phyloP scores from a whole-genome alignment of 257 asterid species.

The Rhazya stricta region DNA sequence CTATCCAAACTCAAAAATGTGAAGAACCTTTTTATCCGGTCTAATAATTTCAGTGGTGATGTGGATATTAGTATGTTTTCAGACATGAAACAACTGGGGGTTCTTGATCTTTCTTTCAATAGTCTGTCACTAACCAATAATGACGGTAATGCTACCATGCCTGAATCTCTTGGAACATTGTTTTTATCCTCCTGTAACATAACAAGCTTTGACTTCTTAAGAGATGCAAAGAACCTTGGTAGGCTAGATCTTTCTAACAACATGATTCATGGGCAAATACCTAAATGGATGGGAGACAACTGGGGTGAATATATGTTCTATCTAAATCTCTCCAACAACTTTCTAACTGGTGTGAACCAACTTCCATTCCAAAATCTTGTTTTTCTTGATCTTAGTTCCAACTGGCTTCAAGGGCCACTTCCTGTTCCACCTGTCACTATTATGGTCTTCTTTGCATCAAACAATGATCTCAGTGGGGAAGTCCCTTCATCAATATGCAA shows the following conservation, averaged over 20 bases:
- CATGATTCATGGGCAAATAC: slow-evolving; percentile 6
- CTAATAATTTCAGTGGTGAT: slow-evolving; percentile 24
- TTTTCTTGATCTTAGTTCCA: slow-evolving; percentile 14
- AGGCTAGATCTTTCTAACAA: slow-evolving; percentile 12
- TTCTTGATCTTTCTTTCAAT: slow-evolving; percentile 23
- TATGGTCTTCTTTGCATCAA: slow-evolving; percentile 5
- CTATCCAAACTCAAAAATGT: slow-evolving; percentile 20
- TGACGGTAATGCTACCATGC: background rate
- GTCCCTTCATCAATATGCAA: slow-evolving; percentile 20
- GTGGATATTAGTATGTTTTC: slow-evolving; percentile 21
- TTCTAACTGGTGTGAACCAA: background rate
- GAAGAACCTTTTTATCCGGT: slow-evolving; percentile 11
- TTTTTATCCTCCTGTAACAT: slow-evolving; percentile 1
- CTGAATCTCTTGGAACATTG: slow-evolving; percentile 1
- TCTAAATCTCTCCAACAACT: slow-evolving; percentile 17
- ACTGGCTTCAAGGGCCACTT: slow-evolving; percentile 12
- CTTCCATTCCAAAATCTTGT: background rate
- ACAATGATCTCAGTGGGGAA: slow-evolving; percentile 17
- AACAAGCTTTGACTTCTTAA: background rate
- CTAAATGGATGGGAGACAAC: slow-evolving; percentile 9
- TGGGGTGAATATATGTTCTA: background rate
- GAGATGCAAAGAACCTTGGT: background rate
- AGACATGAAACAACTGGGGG: slow-evolving; percentile 10
- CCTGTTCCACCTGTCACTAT: slow-evolving; percentile 1
- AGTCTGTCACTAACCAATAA: slow-evolving; percentile 6